A percentile compares a stretch with the other conserved stretches of the same genome.
phyloP scores from a whole-genome alignment of 345 rosid genomes.

The Syzygium grande region DNA sequence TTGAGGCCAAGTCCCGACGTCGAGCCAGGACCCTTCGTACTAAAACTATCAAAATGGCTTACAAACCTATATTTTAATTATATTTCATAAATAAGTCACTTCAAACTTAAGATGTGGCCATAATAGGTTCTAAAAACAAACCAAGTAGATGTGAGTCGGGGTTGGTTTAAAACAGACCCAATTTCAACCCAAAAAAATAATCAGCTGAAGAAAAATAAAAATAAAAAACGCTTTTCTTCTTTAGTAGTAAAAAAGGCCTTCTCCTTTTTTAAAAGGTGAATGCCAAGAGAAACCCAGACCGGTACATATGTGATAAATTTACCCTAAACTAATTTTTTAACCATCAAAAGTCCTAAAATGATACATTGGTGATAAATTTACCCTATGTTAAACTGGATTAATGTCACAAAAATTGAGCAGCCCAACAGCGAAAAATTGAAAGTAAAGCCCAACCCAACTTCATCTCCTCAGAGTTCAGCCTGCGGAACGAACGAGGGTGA shows the following conservation, averaged over 20 bases:
- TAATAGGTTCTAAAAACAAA: background rate
- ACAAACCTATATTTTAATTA: background rate
- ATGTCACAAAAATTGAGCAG: background rate
- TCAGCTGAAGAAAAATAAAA: background rate
- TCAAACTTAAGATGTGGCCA: background rate
- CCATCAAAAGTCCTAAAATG: too few relatives aligned
- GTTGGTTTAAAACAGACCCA: background rate
- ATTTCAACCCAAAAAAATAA: background rate
- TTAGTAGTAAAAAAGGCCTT: background rate
- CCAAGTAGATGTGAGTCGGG: background rate
- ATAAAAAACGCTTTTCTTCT: too few relatives aligned
- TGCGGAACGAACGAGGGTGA: background rate
- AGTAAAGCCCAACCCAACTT: background rate
- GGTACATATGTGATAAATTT: too few relatives aligned
- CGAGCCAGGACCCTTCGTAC: fast-evolving
- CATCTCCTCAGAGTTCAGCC: background rate
- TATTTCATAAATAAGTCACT: background rate
- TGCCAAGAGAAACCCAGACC: too few relatives aligned
- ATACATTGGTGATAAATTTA: too few relatives aligned
- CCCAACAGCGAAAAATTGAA: background rate
- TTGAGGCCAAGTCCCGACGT: background rate
- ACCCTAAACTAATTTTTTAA: too few relatives aligned
- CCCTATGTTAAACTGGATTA: too few relatives aligned
- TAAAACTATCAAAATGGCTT: background rate
- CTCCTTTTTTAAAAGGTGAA: background rate